Base-by-base conservation (phyloP, 257 asterid genomes). In the Solanum dulcamara region DNA sequence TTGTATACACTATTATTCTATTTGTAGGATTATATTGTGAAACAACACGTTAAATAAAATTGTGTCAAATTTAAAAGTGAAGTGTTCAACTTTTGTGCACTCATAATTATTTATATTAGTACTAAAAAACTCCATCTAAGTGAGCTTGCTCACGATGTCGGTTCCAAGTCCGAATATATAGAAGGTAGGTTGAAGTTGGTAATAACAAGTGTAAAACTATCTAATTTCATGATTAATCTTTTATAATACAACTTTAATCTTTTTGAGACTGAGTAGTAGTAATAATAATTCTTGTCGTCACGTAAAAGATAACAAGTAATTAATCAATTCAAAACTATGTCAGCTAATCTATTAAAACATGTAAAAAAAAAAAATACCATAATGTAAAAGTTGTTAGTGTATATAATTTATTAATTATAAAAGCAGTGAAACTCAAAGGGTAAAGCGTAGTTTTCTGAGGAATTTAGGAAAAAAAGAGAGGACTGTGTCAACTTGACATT, bases 391-490 rank as follows among this genome's bases (percentile, higher is more conserved):
- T 55, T 3, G 13, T 8, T 55, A 0, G 1, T 40, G 2, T 42
- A 42, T 9, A 9, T 0, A 42, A 42, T 55, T 59, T 59, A 59
- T 59, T 20, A 59, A 59, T 24, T 10, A 50, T 50, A 50, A 50
- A 50, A 50, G 22, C 2, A 10, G 15, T 10, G 32, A 59, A n/a
- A 71, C 32, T 71, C 42, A 68, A 32, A 80, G 60, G 90, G 90
- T 67, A 84, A 72, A 81, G 84, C 90, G 86, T 59, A 86, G 40
- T 80, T 40, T 70, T 80, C 87, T 88, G 26, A 60, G 35, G 14
- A 37, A 87, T 81, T 22, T 48, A 66, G 48, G 64, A 55, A 70
- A 72, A 81, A 44, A 60, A 2, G 57, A 74, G 28, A 81, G 55
- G 87, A 81, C 74, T 35, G 1, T 37, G 84, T 85, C 86, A 85